Percentiles rank a stretch among this genome's conserved stretches.
Conservation (phyloP, 352 stramenopile species). For the Pythium oligandrum region DNA sequence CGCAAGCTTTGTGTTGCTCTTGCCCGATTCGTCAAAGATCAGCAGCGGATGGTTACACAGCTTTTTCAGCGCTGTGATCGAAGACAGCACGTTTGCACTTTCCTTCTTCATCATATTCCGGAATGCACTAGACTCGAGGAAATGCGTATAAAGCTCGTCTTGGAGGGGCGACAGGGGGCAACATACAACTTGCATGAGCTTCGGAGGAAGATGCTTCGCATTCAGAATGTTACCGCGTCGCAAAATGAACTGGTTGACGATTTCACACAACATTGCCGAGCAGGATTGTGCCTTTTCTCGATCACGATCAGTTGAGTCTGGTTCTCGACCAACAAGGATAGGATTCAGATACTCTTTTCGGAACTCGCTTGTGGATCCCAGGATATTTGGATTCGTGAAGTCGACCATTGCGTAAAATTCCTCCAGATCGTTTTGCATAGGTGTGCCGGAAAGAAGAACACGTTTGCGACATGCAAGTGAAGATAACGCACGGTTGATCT, state of each 20-base stretch:
- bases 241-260: slow-evolving; percentile 99
- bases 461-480: slow-evolving; percentile 86
- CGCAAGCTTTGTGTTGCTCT: slow-evolving; percentile 74
- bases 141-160: slow-evolving; percentile 95
- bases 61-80: slow-evolving; percentile 94
- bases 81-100: slow-evolving; percentile 84
- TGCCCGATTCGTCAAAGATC: slow-evolving; percentile 86
- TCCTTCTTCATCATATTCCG: slow-evolving; percentile 95
- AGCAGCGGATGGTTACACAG: slow-evolving; percentile 97
- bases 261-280: slow-evolving; percentile 94
- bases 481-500: slow-evolving; percentile 84
- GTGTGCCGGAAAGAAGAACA: slow-evolving; percentile 95
- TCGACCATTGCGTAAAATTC: slow-evolving; percentile 98
- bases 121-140: slow-evolving; percentile 93
- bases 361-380: slow-evolving; percentile 88
- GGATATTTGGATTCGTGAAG: slow-evolving; percentile 85
- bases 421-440: slow-evolving; percentile 98
- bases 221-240: slow-evolving; percentile 98
- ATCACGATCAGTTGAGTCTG: slow-evolving; percentile 84
- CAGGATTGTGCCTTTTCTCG: slow-evolving; percentile 71
- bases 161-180: slow-evolving; percentile 96
- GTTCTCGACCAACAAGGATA: slow-evolving; percentile 88
- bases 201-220: slow-evolving; percentile 96
- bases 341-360: slow-evolving; percentile 88
- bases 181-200: slow-evolving; percentile 98